A percentile compares a stretch with the other conserved stretches of the same genome.
Conservation (phyloP, 208 protist genomes). For the Wallacemonas rigidus region DNA sequence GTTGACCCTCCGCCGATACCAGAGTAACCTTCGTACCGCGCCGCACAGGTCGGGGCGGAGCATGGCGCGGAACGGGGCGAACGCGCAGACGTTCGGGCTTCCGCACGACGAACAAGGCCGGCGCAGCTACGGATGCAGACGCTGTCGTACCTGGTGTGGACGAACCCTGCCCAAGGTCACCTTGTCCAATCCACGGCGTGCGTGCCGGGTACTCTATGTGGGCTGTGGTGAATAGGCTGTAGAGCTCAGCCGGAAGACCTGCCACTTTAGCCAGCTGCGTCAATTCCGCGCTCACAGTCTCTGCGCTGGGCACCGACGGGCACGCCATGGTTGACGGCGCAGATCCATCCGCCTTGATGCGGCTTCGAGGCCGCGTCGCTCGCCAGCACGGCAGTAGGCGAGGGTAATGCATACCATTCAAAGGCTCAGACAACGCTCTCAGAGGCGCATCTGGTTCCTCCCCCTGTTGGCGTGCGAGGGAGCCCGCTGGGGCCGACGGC, state of each 20-base stretch:
- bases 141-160: slow-evolving; percentile 3
- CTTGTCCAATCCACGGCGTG: background rate
- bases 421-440: slow-evolving; percentile 41
- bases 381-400: slow-evolving; percentile 33
- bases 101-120: slow-evolving; percentile 19
- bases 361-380: background rate
- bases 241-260: slow-evolving; percentile 13
- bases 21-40: slow-evolving; percentile 72
- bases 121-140: too few relatives aligned
- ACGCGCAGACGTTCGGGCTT: slow-evolving; percentile 43
- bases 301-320: background rate
- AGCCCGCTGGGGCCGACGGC: slow-evolving; percentile 12
- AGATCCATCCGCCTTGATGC: background rate
- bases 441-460: background rate
- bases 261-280: slow-evolving; percentile 4
- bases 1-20: slow-evolving; percentile 11
- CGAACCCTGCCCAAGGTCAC: background rate
- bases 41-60: slow-evolving; percentile 53
- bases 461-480: background rate
- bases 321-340: background rate
- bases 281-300: slow-evolving; percentile 1
- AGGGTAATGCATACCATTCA: slow-evolving; percentile 82
- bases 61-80: slow-evolving; percentile 39
- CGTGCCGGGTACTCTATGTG: slow-evolving; percentile 4
- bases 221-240: slow-evolving; percentile 6